These are phyloP conservation scores for Diaporthe batatas DNA, from an alignment of 2,329 filamentous ascomycete species.

Conservation along the genomic window DNA sequence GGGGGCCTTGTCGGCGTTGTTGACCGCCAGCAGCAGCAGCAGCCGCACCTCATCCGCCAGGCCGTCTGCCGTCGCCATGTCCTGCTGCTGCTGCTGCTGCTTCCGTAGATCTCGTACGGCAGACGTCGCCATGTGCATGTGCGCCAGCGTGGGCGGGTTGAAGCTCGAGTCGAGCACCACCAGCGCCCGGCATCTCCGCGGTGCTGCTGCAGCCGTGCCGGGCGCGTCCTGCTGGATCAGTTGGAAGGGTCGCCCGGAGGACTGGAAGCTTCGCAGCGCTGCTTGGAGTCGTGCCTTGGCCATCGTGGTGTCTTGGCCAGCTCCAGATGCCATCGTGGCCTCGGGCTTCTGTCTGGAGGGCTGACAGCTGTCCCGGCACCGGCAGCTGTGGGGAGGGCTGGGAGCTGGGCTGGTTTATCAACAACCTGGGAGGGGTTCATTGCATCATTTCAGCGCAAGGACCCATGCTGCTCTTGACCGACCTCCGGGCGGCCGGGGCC, in stretches of 20 bases:
- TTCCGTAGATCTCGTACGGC: conserved; percentile 54
- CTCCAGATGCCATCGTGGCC: conserved; percentile 20
- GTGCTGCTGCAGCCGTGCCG: conserved; percentile 34
- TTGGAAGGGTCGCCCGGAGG: conserved; percentile 36
- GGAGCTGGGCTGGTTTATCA: neutral
- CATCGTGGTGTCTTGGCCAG: conserved; percentile 25
- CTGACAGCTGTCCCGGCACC: neutral
- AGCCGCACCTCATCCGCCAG: too few species aligned
- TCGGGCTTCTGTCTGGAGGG: neutral
- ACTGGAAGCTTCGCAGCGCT: conserved; percentile 37
- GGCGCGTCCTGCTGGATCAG: conserved; percentile 17
- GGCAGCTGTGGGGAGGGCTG: neutral
- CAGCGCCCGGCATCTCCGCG: conserved; percentile 54
- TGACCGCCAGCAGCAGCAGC: conserved; percentile 71
- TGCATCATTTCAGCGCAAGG: conserved; percentile 18
- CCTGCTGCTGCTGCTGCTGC: conserved; percentile 12
- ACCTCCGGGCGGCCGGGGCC: conserved; percentile 12
- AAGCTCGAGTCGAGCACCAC: conserved; percentile 77
- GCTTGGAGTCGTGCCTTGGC: conserved; percentile 30
- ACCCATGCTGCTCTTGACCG: neutral
- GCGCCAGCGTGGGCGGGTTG: conserved; percentile 75
- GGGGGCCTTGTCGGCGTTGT: conserved; percentile 76
- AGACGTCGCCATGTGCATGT: conserved; percentile 68
- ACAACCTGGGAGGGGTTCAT: neutral
- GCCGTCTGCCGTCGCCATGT: conserved; percentile 30